Evolutionary conservation across 768 basidiomycete genomes (phyloP), one percentile per base, ranked within the genome.

Genomic region (Phanerochaete carnosa): DNA sequence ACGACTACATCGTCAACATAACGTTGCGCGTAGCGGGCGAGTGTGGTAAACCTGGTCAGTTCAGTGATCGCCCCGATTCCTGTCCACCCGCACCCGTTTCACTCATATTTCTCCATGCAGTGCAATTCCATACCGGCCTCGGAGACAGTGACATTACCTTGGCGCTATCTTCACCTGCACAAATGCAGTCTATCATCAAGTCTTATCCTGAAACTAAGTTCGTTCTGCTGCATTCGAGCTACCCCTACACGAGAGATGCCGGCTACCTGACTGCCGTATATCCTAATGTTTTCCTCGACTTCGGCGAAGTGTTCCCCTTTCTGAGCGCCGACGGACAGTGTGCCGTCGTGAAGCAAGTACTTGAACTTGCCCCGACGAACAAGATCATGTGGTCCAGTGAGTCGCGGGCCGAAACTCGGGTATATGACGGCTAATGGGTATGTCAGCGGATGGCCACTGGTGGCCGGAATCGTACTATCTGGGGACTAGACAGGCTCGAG

Each of bases 41-140:
- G 45, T 73, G 72, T 62, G 72, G 74, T 7, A 89, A 86, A 64
- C 91, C 91, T 56, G 83, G 90, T 88, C 61, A 19, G 77, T 29
- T 1, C 7, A 4, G 5, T 19, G 11, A 25, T 49, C 23, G 11
- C 39, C 57, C 26, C 28, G 45, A 49, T 53, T 11, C 29, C 47
- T 9, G 28, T 35, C 33, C 33, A 13, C 5, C 37, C 35, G 32
- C 30, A 29, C 37, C 52, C 33, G 33, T 35, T 29, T 43, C 33
- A 55, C 19, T 51, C 25, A 26, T 23, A 12, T 23, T 32, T 46
- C 29, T 2, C 3, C 6, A 16, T 29, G 8, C 55, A 92, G 91
- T 93, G 23, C 90, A 93, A 75, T 92, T 92, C 70, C 91, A 93
- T 66, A 92, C 89, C 8, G 91, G 91, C 32, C 78, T 92, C 1